Evolutionary conservation across 192 early-diverging fungal genomes (phyloP), one percentile per base, ranked within the genome.

Genomic region (Backusella circina): DNA sequence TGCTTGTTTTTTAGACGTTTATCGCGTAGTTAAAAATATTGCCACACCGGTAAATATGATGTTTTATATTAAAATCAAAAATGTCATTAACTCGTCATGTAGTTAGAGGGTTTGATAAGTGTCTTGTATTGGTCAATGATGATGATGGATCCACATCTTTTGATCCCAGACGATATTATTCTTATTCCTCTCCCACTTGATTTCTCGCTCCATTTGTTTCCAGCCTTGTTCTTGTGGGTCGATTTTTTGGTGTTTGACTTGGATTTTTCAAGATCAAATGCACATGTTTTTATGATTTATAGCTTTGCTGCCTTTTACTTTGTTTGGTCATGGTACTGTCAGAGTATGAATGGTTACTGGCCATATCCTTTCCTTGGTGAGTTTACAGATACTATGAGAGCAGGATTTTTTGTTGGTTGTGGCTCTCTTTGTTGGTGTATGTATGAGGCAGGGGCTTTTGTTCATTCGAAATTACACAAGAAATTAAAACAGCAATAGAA

Each of bases 101-200:
- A 80, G 79, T 16, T 80, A n/a, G 79, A 80, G 70, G 79, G 71
- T 13, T 54, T 80, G 23, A 67, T 80, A 18, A 61, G 74, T 30
- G n/a, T 74, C 5, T 31, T 80, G 18, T 80, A 80, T 39, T 80
- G 79, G 79, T 26, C 50, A 9, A 75, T 80, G 71, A 51, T 73
- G 23, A 77, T 64, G 23, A 28, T 73, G 8, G 79, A 80, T 28
- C 74, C 74, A 18, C 28, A 73, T 2, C 47, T 77, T 7, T 70
- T 80, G 23, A 54, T 73, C 21, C 75, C 74, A 35, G 39, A 66
- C 0, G 75, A 72, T 28, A 67, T 77, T 13, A 31, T 44, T 6
- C 37, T 65, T 18, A 72, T 80, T 44, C 79, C 79, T 30, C 15
- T 73, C 13, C 1, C 70, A 9, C 32, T 80, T 23, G 79, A 80